Evolutionary conservation across 768 basidiomycete genomes (phyloP), one percentile per base, ranked within the genome.

Genomic region (Neoboletus subvelutipes): DNA sequence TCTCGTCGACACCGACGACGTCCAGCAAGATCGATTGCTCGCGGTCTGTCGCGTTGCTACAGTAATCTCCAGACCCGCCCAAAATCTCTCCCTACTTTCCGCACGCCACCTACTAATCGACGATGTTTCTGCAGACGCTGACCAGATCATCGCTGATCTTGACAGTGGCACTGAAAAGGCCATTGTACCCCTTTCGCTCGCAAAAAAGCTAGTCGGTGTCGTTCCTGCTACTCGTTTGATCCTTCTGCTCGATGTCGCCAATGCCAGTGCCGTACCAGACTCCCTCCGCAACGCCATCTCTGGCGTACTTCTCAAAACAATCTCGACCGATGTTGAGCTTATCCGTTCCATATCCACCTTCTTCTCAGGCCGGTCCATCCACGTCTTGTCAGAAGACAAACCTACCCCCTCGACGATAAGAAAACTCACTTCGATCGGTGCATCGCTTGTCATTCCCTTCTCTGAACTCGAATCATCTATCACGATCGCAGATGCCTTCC

Each of bases 401-500:
- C 86, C 88, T 3, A 81, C 85, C n/a, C 69, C 73, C 10, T 80
- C 81, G 42, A 76, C 76, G 51, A 85, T 94, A 60, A 77, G 83
- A 56, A 83, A 83, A 55, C 79, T 92, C 22, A 69, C 74, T 51
- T 77, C 77, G 41, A 80, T 81, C 49, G 81, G 82, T 29, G 86
- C 85, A 42, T 83, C 82, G 7, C 79, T 87, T 36, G 85, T 94
- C 58, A 75, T 97, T 51, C 86, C 90, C 17, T 81, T 83, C 33
- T 80, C 84, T 43, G 83, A 87, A 49, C 83, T 95, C 50, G 60
- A 75, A 46, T 71, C 77, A 7, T 80, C 84, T 60, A 77, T 94
- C 55, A 89, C 88, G 66, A 73, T 97, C 58, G 84, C 85, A 7
- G 91, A 94, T 65, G 89, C 89, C 26, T 96, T 96, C 77, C 83